Evolutionary conservation across 805 yeast genomes (phyloP).

Genomic region (Saccharomycopsis javanensis): DNA sequence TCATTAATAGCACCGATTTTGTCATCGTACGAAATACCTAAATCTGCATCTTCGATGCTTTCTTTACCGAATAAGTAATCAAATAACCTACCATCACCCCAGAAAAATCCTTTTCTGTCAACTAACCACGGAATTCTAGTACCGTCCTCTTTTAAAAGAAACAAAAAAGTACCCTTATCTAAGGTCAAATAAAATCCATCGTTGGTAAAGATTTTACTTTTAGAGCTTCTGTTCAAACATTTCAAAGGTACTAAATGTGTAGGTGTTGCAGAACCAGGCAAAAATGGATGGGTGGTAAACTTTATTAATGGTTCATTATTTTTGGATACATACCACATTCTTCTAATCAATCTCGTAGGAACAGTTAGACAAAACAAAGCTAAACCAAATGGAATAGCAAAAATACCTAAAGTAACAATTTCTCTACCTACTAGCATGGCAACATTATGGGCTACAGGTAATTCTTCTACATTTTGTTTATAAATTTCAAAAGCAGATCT

Average conservation of each 20-base stretch:
- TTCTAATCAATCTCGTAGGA: slow-evolving; percentile 63
- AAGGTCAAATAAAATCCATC: slow-evolving; percentile 80
- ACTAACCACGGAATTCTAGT: slow-evolving; percentile 59
- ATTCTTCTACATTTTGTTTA: slow-evolving; percentile 41
- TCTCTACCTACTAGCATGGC: slow-evolving; percentile 29
- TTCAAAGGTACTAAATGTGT: slow-evolving; percentile 57
- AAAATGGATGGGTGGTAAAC: slow-evolving; percentile 64
- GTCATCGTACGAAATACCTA: slow-evolving; percentile 54
- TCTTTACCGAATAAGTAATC: slow-evolving; percentile 78
- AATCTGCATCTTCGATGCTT: slow-evolving; percentile 64
- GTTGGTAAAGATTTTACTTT: slow-evolving; percentile 74
- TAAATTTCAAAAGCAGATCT: slow-evolving; percentile 43
- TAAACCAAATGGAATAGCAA: slow-evolving; percentile 34
- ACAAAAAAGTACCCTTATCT: slow-evolving; percentile 64
- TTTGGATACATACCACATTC: slow-evolving; percentile 65
- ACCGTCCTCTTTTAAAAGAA: slow-evolving; percentile 54
- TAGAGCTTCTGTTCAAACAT: slow-evolving; percentile 43
- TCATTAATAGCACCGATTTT: slow-evolving; percentile 40
- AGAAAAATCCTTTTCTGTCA: slow-evolving; percentile 80
- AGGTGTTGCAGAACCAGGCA: slow-evolving; percentile 73
- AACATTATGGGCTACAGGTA: slow-evolving; percentile 31
- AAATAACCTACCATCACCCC: slow-evolving; percentile 86
- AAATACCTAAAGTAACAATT: slow-evolving; percentile 30
- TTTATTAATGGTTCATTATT: slow-evolving; percentile 37
- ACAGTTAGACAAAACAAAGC: slow-evolving; percentile 36